A percentile compares a stretch with the other conserved stretches of the same genome.
Evolutionary conservation across 2,329 filamentous ascomycete species (phyloP).

Genomic region (Lizonia empirigonia): DNA sequence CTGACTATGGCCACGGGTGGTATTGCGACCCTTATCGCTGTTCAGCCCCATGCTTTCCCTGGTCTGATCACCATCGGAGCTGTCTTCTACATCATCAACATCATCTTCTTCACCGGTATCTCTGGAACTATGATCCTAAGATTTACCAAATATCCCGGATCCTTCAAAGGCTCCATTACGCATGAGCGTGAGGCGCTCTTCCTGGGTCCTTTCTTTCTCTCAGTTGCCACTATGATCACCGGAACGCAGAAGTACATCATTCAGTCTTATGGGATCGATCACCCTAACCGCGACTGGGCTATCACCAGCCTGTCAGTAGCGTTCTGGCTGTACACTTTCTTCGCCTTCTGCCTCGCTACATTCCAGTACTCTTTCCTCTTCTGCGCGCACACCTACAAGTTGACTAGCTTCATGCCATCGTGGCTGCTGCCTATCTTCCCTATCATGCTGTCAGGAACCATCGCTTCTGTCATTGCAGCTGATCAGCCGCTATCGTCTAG

Average conservation of each 20-base stretch:
- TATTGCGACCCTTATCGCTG: conserved; percentile 51
- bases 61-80: conserved; percentile 60
- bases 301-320: conserved; percentile 47
- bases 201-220: conserved; percentile 52
- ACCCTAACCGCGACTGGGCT: conserved; percentile 51
- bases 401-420: conserved; percentile 73
- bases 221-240: conserved; percentile 50
- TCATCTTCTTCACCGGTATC: conserved; percentile 52
- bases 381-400: conserved; percentile 60
- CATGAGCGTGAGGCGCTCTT: conserved; percentile 60
- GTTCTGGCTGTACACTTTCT: conserved; percentile 53
- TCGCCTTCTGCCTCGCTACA: conserved; percentile 48
- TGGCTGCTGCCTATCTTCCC: conserved; percentile 78
- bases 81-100: conserved; percentile 58
- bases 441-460: conserved; percentile 73
- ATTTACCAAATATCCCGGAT: conserved; percentile 53
- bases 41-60: conserved; percentile 53
- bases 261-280: conserved; percentile 41
- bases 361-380: conserved; percentile 69
- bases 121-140: conserved; percentile 47
- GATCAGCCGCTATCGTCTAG: conserved; percentile 63
- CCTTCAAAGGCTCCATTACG: conserved; percentile 54
- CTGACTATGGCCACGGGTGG: conserved; percentile 57
- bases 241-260: conserved; percentile 49
- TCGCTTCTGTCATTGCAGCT: conserved; percentile 68